Evolutionary conservation across 1,284 basidiomycete species (phyloP).

Genomic region (Cutaneotrichosporon mucoides): DNA sequence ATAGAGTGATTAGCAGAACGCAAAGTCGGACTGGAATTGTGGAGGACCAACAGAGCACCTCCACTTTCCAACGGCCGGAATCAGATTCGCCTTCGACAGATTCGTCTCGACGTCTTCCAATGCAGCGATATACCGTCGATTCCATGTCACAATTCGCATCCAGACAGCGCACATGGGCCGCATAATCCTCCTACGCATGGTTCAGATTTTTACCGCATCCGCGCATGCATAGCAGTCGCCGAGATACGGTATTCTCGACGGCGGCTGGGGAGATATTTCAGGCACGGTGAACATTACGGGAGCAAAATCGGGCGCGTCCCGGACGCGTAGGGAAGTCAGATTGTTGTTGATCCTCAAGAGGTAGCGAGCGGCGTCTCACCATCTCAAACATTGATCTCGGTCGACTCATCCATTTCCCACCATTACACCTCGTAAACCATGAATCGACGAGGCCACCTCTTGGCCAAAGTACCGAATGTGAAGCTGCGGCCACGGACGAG

Average conservation of each 20-base stretch:
- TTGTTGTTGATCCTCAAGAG: too few species aligned
- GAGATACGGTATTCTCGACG: not conserved
- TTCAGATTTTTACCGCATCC: slow-evolving; percentile 8
- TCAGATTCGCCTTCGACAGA: not conserved
- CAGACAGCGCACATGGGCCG: not conserved
- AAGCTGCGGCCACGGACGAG: slow-evolving; percentile 37
- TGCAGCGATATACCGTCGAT: slow-evolving; percentile 3
- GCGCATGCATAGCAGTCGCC: slow-evolving; percentile 15
- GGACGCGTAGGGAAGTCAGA: too few species aligned
- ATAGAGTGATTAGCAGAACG: not conserved
- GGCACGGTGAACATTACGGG: not conserved
- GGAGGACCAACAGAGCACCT: not conserved
- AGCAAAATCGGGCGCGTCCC: not conserved
- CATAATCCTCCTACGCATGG: not conserved
- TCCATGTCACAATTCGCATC: slow-evolving; percentile 8
- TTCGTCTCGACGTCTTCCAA: not conserved
- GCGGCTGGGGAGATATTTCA: too few species aligned
- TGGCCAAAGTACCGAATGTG: slow-evolving; percentile 43
- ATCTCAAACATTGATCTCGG: too few species aligned
- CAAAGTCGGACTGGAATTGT: not conserved
- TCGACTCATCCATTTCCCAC: not conserved
- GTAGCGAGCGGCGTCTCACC: too few species aligned
- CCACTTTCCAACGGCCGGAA: not conserved
- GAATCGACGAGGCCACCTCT: slow-evolving; percentile 43
- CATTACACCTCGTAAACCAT: slow-evolving; percentile 12